phyloP scores from a whole-genome alignment of 2,329 filamentous ascomycete species.

The Clonostachys chloroleuca region DNA sequence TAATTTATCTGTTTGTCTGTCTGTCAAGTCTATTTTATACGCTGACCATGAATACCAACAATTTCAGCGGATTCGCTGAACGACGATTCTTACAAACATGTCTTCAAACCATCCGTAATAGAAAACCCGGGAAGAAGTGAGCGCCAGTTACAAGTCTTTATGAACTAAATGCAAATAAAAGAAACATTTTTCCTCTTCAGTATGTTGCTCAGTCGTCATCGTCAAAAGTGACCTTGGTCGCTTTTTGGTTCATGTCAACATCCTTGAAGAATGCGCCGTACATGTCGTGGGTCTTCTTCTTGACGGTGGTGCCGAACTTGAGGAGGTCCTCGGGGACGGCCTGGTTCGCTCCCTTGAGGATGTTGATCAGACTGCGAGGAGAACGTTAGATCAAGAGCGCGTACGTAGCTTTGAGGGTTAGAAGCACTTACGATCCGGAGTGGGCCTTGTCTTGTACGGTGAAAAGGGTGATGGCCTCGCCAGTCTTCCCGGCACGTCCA shows the following conservation, averaged over 20 bases:
- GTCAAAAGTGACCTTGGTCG: slow-evolving; percentile 92
- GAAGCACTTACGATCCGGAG: slow-evolving; percentile 73
- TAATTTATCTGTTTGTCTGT: slow-evolving; percentile 8
- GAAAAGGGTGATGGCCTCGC: slow-evolving; percentile 87
- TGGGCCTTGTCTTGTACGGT: slow-evolving; percentile 92
- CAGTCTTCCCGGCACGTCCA: slow-evolving; percentile 85
- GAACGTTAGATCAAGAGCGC: slow-evolving; percentile 5
- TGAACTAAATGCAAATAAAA: slow-evolving; percentile 2
- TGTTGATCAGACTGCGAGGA: slow-evolving; percentile 73
- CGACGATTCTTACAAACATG: slow-evolving; percentile 47
- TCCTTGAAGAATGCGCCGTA: slow-evolving; percentile 97
- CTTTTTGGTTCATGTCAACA: slow-evolving; percentile 74
- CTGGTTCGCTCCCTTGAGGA: slow-evolving; percentile 90
- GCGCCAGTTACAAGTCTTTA: too few species aligned
- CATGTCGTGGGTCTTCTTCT: slow-evolving; percentile 95
- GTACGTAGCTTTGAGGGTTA: neutral
- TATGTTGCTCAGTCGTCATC: slow-evolving; percentile 10
- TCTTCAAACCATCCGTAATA: slow-evolving; percentile 35
- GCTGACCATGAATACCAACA: slow-evolving; percentile 1
- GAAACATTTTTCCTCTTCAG: neutral
- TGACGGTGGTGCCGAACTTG: slow-evolving; percentile 96
- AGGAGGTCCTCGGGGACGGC: slow-evolving; percentile 83
- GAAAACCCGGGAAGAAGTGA: slow-evolving; percentile 15
- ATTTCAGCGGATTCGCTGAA: slow-evolving; percentile 46
- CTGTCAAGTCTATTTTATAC: neutral